Base-by-base conservation (phyloP, 2,329 filamentous ascomycete species). In the Cucurbitaria berberidis region DNA sequence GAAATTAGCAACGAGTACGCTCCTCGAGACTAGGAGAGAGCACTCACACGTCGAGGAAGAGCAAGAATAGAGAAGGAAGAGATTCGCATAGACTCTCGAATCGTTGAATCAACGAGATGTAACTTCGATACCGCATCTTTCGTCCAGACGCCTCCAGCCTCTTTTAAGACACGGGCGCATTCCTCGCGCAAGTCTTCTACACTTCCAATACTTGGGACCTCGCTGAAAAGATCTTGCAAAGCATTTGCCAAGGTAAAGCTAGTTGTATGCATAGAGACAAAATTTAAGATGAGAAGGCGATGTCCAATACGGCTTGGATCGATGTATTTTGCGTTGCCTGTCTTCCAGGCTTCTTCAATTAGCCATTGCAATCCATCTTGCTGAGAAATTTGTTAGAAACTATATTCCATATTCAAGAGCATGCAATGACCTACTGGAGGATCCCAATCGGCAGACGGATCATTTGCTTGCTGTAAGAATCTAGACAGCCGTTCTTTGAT, bases 291-390 rank as follows among this genome's bases (percentile, higher is more conserved):
- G 19, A 61, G 48, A 19, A 61, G 51, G 29, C 59, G 59, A 44
- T 59, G 56, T 5, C 52, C 53, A 13, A 61, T 48, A 32, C 59
- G 49, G 22, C 57, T 45, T 1, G 59, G 59, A 19, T 57, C 53
- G n/a, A 61, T 34, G 32, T 61, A 56, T 5, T 45, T 53, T 9
- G 30, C 29, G 32, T 59, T 49, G n/a, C 53, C 53, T 21, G 48
- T 53, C 29, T 49, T 46, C 19, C 49, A 49, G n/a, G 53, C 51
- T 38, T 61, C 59, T 5, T 59, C 56, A 19, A 61, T 61, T 7
- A 61, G 46, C 59, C 59, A 61, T 54, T 61, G 59, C 4, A 61
- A 53, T 4, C 52, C 59, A 19, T 61, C 59, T 48, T 57, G 51
- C 59, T 61, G 22, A 6, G 26, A 30, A 13, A 24, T n/a, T n/a